These are phyloP conservation scores for Halteria grandinella DNA, from an alignment of 73 alveolate genomes.

Conservation along the genomic window DNA sequence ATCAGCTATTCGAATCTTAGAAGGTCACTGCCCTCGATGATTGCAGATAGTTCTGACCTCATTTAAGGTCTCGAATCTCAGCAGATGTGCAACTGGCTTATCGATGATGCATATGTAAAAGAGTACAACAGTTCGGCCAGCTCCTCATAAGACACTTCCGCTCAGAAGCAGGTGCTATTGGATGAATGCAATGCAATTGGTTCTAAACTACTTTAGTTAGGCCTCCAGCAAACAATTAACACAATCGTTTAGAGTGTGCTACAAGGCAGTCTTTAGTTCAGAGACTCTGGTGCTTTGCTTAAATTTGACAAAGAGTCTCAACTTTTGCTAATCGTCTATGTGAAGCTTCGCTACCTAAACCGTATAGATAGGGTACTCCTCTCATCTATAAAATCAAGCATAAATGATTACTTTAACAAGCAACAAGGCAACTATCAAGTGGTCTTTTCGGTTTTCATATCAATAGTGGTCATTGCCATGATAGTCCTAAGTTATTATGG, in stretches of 20 bases:
- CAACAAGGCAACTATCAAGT: slow-evolving; percentile 9
- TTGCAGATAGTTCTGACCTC: neutral
- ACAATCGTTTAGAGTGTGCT: slow-evolving; percentile 22
- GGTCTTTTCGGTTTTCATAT: slow-evolving; percentile 15
- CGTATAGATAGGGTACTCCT: slow-evolving; percentile 12
- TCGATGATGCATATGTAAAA: neutral
- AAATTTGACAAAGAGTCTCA: slow-evolving; percentile 2
- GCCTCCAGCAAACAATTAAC: slow-evolving; percentile 20
- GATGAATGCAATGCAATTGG: slow-evolving; percentile 37
- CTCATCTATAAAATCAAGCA: slow-evolving; percentile 1
- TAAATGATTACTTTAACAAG: neutral
- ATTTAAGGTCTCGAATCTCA: slow-evolving; percentile 39
- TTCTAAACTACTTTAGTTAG: slow-evolving; percentile 17
- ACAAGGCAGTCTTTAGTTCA: slow-evolving; percentile 21
- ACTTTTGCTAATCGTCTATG: slow-evolving; percentile 6
- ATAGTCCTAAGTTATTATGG: slow-evolving; percentile 12
- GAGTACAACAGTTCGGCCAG: too few species aligned
- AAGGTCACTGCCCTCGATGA: slow-evolving; percentile 17
- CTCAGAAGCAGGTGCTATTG: neutral
- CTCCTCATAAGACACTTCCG: too few species aligned
- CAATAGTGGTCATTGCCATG: slow-evolving; percentile 34
- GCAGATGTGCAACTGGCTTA: slow-evolving; percentile 23
- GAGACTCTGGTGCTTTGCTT: slow-evolving; percentile 5
- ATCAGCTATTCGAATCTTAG: neutral
- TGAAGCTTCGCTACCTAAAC: slow-evolving; percentile 18